Evolutionary conservation across 805 yeast genomes (phyloP), one percentile per base, ranked within the genome.

Genomic region (Pichia sporocuriosa): DNA sequence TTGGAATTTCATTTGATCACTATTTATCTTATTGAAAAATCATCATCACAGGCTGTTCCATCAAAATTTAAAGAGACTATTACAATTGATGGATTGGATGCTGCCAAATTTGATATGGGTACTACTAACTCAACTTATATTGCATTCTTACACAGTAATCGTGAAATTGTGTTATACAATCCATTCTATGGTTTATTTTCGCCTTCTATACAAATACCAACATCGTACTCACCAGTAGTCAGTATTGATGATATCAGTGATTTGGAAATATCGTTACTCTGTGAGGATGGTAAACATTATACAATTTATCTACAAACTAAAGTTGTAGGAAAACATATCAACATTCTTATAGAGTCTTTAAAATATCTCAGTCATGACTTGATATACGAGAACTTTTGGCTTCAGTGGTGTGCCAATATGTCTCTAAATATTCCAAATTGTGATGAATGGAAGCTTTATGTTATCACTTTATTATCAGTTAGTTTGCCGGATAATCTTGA

Each of bases 391-490:
- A 70, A 69, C 27, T 62, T 81, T n/a, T 70, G 81, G 76, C 59
- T 78, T 37, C 64, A 72, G 3, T 83, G 88, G 87, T 66, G 81
- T 35, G 57, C 78, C 1, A 75, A 83, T 1, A 55, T 69, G 17
- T 61, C 71, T 38, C 44, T 74, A 10, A 32, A 37, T 3, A 68
- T 65, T 17, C 65, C 62, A 3, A 47, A 56, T 19, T 59, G 55
- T 30, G 65, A 69, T 48, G 86, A 81, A 25, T 81, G 88, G 87
- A 67, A 67, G 13, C 72, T 83, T 0, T 75, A 75, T 48, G 66
- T 75, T 0, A 63, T 72, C 3, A 69, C 82, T 0, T 50, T 81
- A 2, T 55, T 80, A 10, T 65, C 80, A 1, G 56, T 75, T 1
- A 49, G 73, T 0, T 58, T 72, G n/a, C 81, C 83, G 0, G 67